Evolutionary conservation across 495 filamentous ascomycete species (phyloP).

Genomic region (Xylaria nigripes): DNA sequence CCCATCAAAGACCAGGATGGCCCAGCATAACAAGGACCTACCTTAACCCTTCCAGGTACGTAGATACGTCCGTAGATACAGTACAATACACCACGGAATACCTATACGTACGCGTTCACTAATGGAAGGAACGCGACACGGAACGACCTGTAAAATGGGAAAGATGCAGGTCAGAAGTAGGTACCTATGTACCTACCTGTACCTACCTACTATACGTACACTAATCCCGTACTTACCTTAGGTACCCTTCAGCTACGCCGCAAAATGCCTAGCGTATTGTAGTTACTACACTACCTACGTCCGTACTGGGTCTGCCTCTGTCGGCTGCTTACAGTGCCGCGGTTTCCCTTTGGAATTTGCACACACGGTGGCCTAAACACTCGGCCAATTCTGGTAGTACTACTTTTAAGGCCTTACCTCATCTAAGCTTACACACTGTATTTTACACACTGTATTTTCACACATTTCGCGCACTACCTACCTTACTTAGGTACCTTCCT

Average conservation of each 20-base stretch:
- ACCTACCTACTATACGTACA: background rate
- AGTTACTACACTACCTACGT: too few species aligned
- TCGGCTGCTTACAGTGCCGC: slow-evolving; percentile 3
- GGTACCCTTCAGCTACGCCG: background rate
- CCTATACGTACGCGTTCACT: background rate
- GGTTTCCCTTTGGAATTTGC: background rate
- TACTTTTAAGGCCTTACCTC: background rate
- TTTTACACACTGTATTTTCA: background rate
- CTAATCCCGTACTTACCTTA: background rate
- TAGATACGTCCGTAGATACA: background rate
- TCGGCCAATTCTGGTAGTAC: background rate
- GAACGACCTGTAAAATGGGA: slow-evolving; percentile 11
- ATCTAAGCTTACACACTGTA: background rate
- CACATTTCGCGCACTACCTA: too few species aligned
- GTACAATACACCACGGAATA: background rate
- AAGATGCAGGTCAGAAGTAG: slow-evolving; percentile 12
- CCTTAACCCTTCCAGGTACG: background rate
- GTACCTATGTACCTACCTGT: slow-evolving; percentile 1
- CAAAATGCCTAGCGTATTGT: background rate
- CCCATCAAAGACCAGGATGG: slow-evolving; percentile 21
- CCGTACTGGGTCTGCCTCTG: background rate
- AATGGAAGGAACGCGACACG: slow-evolving; percentile 10
- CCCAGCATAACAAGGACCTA: slow-evolving; percentile 24
- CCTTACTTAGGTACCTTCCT: too few species aligned
- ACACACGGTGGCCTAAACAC: background rate